Base-by-base conservation (phyloP, 164 flowering plant species). In the Berberis thunbergii region DNA sequence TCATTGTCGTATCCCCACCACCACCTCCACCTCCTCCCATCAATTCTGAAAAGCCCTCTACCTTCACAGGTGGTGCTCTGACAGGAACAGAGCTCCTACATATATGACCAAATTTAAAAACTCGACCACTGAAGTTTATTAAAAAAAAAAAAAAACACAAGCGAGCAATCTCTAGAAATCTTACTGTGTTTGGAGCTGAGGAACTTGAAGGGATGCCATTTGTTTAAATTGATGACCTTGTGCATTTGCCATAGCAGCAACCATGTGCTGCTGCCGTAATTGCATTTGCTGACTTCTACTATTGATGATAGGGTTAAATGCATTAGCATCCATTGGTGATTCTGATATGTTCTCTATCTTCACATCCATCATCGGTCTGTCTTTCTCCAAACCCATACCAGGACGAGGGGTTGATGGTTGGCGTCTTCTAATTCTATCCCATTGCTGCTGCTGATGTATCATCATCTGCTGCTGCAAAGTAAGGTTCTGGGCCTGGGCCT, bases 61-160 rank as follows among this genome's bases (percentile, higher is more conserved):
- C 99, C 73, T 95, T 95, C 65, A 95, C 96, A 1, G 97, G 97
- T 7, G 83, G 97, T 64, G 97, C 86, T 79, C 99, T 85, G 41
- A 72, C 82, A 61, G 76, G 69, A 43, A 83, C 78, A 71, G 73
- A 60, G 70, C 69, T 80, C 83, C 99, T 94, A 84, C 80, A 74
- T 3, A 54, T 3, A 52, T 52, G 54, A 52, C 54, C 4, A 49
- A 56, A 38, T 64, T 49, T 54, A 13, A 64, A 2, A 58, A 63
- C 54, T 52, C n/a, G 0, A 52, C 4, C 10, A 52, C 54, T 4
- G 13, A 1, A 52, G 11, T 6, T 26, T 26, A 52, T 52, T 7
- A 52, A 52, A 3, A 52, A 3, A 4, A 52, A 12, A 3, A 7
- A 2, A 2, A 11, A 4, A 7, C 11, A 2, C 8, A 7, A 3